phyloP scores from a whole-genome alignment of 176 grass and related monocot genomes.

The Canna indica region DNA sequence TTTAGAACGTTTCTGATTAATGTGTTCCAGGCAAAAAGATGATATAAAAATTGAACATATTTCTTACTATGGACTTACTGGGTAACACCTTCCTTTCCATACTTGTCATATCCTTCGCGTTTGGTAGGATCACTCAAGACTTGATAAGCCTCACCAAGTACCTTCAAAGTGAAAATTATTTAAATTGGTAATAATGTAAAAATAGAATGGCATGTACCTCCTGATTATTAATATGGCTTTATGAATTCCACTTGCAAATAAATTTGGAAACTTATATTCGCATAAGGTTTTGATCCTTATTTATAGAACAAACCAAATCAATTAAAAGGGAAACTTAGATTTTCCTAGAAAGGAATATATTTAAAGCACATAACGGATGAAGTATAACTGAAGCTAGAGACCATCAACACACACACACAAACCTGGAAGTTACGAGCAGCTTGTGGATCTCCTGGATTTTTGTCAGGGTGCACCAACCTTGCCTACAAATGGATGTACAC shows the following conservation, averaged over 20 bases:
- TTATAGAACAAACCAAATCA: too few relatives aligned
- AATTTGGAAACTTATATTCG: neutral
- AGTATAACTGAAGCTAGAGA: neutral
- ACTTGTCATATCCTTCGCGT: slow-evolving; percentile 63
- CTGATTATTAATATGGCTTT: neutral
- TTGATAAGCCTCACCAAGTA: slow-evolving; percentile 96
- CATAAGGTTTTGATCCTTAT: too few relatives aligned
- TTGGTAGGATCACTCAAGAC: slow-evolving; percentile 71
- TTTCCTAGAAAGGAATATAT: neutral
- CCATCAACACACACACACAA: neutral
- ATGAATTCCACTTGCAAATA: neutral
- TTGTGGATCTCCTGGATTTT: slow-evolving; percentile 72
- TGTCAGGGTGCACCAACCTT: slow-evolving; percentile 78
- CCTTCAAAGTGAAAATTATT: slow-evolving; percentile 29
- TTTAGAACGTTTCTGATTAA: neutral
- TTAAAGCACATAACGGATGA: neutral
- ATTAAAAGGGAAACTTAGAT: neutral
- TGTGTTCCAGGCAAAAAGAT: neutral
- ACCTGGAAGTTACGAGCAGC: slow-evolving; percentile 75
- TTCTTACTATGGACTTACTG: slow-evolving; percentile 38
- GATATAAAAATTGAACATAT: neutral
- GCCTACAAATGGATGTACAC: slow-evolving; percentile 30
- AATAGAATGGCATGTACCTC: neutral
- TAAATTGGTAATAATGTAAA: slow-evolving; percentile 4
- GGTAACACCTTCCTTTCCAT: slow-evolving; percentile 76